Evolutionary conservation across 768 basidiomycete species (phyloP), one percentile per base, ranked within the genome.

Genomic region (Collybia sordida): DNA sequence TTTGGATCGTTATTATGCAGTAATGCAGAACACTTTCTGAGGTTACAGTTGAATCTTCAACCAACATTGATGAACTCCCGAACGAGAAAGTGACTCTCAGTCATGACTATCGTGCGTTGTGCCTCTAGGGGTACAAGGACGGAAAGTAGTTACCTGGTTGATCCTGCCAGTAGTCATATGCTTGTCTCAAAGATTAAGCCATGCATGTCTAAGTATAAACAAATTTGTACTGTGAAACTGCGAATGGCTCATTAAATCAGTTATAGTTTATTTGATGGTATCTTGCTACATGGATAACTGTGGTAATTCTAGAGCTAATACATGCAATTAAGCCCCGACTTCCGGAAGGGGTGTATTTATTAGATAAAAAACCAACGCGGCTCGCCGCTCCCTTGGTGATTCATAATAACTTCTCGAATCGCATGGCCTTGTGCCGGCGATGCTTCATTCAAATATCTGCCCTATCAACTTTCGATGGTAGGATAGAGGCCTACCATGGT

Each of bases 131-230:
- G 28, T 49, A 42, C 40, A 49, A 55, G 49, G 49, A 55, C 42
- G 67, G 68, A 72, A 68, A 77, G 74, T 82, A 82, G 82, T 83
- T 83, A 85, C 81, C 84, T 84, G 83, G 83, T 85, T 85, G 83
- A 85, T 85, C 81, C 82, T 85, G 82, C 84, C 81, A 85, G 82
- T 85, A 84, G 82, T 84, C 80, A 83, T 84, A 85, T 85, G 83
- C 83, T 84, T 85, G 83, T 83, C 82, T 83, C 82, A 83, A 83
- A 83, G 82, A 84, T 82, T 83, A 84, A 85, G 82, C 81, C 83
- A 85, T 84, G 83, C 83, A 85, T 83, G 82, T 83, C 82, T 76
- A 82, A 85, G 83, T 84, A 81, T 80, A 82, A 81, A 80, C 75
- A 72, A 79, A 59, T 76, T 80, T 81, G 72, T 82, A 83, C 79